Evolutionary conservation across 108 stramenopile genomes (phyloP), one percentile per base, ranked within the genome.

Genomic region (Parietichytrium sp.): DNA sequence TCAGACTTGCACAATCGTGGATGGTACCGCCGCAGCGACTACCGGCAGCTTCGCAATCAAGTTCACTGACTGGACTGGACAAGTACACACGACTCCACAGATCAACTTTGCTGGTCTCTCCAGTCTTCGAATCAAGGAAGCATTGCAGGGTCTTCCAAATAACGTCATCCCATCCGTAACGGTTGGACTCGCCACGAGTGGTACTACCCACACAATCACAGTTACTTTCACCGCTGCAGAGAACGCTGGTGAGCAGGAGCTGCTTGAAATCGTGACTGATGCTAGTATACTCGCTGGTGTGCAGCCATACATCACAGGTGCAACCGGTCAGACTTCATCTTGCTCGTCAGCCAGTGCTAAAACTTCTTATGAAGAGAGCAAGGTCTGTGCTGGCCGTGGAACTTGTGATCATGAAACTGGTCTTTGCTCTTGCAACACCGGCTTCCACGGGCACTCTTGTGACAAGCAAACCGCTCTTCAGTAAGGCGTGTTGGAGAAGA

Each of bases 401-500:
- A 72, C 20, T 7, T 72, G 61, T 25, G 61, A 72, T 78, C 79
- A 84, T 3, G 13, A 29, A 20, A 72, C 80, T 3, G 89, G 89
- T 3, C 18, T 31, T 1, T 90, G 89, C 82, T 6, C 79, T 2
- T 90, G 89, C 83, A 81, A 86, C 81, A 6, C n/a, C 18, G 89
- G 89, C 13, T 90, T 85, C 86, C 84, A 85, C 54, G 89, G 89
- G 3, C 20, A 85, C 20, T 86, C 89, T 6, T 89, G 89, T 25
- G 61, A 33, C 42, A 45, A 7, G 16, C 61, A 72, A 42, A 72
- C 61, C 45, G 61, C 61, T 27, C 42, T 72, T 8, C 61, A 72
- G 61, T 72, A n/a, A 72, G n/a, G 2, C 3, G 29, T 55, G 20
- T 20, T 55, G 54, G 29, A 55, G n/a, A n/a, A n/a, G n/a, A n/a